Conservation (phyloP, 176 grass and related monocot species). For the Tillandsia fasciculata region DNA sequence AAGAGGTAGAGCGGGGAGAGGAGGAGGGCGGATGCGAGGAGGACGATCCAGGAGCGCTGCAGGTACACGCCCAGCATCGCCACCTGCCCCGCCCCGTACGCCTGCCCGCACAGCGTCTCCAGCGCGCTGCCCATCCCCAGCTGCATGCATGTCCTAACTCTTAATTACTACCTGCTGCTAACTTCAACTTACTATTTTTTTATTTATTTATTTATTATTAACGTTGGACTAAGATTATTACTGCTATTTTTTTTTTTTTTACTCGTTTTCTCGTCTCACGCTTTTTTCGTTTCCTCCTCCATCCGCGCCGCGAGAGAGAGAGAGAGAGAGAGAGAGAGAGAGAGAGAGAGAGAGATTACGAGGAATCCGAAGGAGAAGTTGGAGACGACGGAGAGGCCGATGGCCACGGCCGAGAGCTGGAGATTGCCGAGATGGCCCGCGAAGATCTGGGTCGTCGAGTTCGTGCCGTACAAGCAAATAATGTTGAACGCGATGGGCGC, state of each 20-base stretch:
- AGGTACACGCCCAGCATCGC: conserved; percentile 76
- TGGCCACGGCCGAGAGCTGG: conserved; percentile 64
- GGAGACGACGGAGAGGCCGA: conserved; percentile 56
- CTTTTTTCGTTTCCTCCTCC: background rate
- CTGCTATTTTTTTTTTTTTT: too few species aligned
- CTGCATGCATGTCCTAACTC: conserved; percentile 18
- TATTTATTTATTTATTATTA: too few species aligned
- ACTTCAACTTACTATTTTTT: too few species aligned
- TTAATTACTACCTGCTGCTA: too few species aligned
- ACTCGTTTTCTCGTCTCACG: too few species aligned
- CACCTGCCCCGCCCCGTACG: conserved; percentile 60
- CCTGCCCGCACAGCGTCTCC: conserved; percentile 83
- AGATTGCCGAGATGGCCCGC: conserved; percentile 73
- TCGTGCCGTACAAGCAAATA: conserved; percentile 58
- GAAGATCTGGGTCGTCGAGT: conserved; percentile 71
- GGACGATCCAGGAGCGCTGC: conserved; percentile 80
- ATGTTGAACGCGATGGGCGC: conserved; percentile 76
- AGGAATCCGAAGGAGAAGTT: conserved; percentile 95
- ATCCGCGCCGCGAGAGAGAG: background rate
- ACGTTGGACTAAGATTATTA: too few species aligned
- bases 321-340: too few species aligned
- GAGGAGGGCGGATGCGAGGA: conserved; percentile 34
- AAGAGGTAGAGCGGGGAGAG: conserved; percentile 66
- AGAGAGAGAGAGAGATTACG: conserved; percentile 6
- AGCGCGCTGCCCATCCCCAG: conserved; percentile 81